Base-by-base conservation (phyloP, 352 stramenopile genomes). In the Phytophthora niederhauseri region DNA sequence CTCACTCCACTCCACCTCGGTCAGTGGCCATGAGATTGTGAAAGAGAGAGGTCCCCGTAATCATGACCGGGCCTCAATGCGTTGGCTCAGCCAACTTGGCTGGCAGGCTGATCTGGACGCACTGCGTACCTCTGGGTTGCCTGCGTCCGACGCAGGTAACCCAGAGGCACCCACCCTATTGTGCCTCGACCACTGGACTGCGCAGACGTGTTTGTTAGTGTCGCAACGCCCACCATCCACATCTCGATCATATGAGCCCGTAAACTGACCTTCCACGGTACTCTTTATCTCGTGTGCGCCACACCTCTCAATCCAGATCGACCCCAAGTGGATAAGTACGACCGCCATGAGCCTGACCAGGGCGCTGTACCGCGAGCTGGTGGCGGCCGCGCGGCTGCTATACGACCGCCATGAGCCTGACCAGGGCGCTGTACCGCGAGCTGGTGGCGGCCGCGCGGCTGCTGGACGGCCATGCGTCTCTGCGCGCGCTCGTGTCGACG, bases 311-410 rank as follows among this genome's bases (percentile, higher is more conserved):
- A 62, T 61, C 26, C 14, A 20, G 41, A n/a, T 22, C 34, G 38
- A 53, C 12, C 15, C 30, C 58, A 56, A 7, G 5, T 15, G 6
- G 53, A 26, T 6, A 41, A n/a, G n/a, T n/a, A n/a, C 7, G 30
- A 34, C 30, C 30, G 6, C 6, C 1, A 94, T 91, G 84, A 77
- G 76, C 63, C 68, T 94, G 36, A 55, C 36, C 22, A 80, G 77
- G 46, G 58, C 82, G 52, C 63, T 94, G 43, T 96, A 94, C 67
- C 83, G 86, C 9, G 88, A 96, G 28, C 63, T 96, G 63, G 70
- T 94, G 46, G 49, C 62, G 31, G 70, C 65, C 15, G 83, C 84
- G 36, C 77, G 76, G 58, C 64, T 81, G 41, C 76, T 94, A n/a
- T n/a, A n/a, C 7, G 30, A 34, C 30, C 30, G 6, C 6, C 1